phyloP scores from a whole-genome alignment of 1,284 basidiomycete species.

The Ceratobasidium sp. region DNA sequence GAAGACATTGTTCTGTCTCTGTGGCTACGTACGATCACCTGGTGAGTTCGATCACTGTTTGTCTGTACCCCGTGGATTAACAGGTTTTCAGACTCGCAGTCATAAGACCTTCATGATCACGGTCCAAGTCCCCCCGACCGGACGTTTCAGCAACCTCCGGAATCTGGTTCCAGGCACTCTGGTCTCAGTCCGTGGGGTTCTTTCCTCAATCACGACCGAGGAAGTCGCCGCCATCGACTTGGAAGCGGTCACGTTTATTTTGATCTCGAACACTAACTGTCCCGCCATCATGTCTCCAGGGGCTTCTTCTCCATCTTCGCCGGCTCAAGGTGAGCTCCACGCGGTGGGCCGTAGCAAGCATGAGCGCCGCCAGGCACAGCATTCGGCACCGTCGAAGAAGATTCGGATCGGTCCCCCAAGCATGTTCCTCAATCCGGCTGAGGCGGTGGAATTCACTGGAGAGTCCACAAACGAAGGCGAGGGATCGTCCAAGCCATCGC shows the following conservation, averaged over 20 bases:
- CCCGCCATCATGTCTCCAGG: too few species aligned
- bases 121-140: neutral
- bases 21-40: neutral
- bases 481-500: too few species aligned
- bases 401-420: too few species aligned
- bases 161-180: neutral
- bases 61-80: neutral
- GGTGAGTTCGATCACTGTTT: neutral
- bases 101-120: neutral
- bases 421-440: too few species aligned
- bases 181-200: neutral
- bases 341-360: too few species aligned
- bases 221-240: neutral
- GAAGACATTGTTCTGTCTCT: neutral
- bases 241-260: neutral
- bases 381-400: too few species aligned
- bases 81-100: neutral
- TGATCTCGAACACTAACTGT: neutral
- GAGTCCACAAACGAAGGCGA: too few species aligned
- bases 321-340: too few species aligned
- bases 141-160: neutral
- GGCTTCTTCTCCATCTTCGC: too few species aligned
- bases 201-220: neutral
- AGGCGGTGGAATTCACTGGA: too few species aligned
- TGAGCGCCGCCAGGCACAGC: too few species aligned